Base-by-base conservation (phyloP, 106 monocot genomes). In the Dendrobium officinale region DNA sequence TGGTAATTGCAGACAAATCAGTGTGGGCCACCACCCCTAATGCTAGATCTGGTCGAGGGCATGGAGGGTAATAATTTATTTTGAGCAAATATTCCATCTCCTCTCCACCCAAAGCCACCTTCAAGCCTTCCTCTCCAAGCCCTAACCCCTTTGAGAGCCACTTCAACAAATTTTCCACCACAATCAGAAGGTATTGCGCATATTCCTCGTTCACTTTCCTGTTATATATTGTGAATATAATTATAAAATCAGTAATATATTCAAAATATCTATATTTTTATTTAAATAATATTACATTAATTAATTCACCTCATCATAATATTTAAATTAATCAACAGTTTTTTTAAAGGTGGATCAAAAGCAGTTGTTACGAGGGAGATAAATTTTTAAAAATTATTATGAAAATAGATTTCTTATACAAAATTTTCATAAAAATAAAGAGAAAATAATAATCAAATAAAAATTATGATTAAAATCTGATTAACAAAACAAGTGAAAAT, bases 21-120 rank as follows among this genome's bases (percentile, higher is more conserved):
- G 92, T 96, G 85, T 96, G 96, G 0, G 85, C 76, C 1, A 85
- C 87, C 5, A 96, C 90, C 4, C 96, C 96, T 10, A 96, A 78
- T 13, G 90, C 90, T 0, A 96, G 75, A 77, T 96, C 91, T 2
- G 96, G 90, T 31, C 86, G 78, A 0, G 93, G 96, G 47, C 96
- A 96, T 0, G 88, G 87, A 1, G 96, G 96, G 82, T 96, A 96
- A 87, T 88, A 91, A 81, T 96, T 96, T 78, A 96, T 88, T 80
- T 94, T 91, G 3, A 90, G 81, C 43, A 96, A 80, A 26, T 83
- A 81, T 77, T 86, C 86, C 64, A 93, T 33, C 2, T 77, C 80
- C 1, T 90, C 93, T 10, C 96, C 96, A 10, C 92, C 91, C 11
- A 85, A 18, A 2, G 82, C 86, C 9, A 84, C 82, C 78, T 85